phyloP scores from a whole-genome alignment of 345 rosid genomes.

The Atalantia buxifolia region DNA sequence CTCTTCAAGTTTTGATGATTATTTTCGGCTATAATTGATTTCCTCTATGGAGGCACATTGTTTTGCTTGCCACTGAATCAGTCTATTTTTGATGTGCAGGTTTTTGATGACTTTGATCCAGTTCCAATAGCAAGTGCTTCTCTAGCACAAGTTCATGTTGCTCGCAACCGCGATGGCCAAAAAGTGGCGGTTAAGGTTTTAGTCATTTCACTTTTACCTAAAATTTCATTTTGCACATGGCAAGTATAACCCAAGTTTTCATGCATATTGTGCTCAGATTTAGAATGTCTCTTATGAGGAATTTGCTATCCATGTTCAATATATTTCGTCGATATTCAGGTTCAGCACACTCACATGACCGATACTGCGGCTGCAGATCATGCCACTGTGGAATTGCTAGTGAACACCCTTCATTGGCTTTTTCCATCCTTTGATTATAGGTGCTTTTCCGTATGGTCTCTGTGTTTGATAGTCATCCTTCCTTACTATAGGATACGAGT shows the following conservation, averaged over 20 bases:
- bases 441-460: slow-evolving; percentile 27
- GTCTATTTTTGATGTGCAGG: slow-evolving; percentile 33
- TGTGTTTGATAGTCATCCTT: background rate
- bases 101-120: slow-evolving; percentile 79
- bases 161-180: slow-evolving; percentile 60
- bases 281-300: slow-evolving; percentile 6
- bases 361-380: slow-evolving; percentile 92
- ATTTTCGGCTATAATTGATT: background rate
- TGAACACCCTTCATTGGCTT: slow-evolving; percentile 72
- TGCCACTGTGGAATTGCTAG: slow-evolving; percentile 73
- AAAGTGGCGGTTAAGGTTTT: slow-evolving; percentile 94
- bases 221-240: slow-evolving; percentile 6
- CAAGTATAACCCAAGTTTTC: slow-evolving; percentile 8
- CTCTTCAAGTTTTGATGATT: background rate
- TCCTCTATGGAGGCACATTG: background rate
- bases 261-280: background rate
- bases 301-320: slow-evolving; percentile 9
- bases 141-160: slow-evolving; percentile 99
- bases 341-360: slow-evolving; percentile 91
- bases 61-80: background rate
- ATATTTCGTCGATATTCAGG: slow-evolving; percentile 46
- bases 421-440: slow-evolving; percentile 96
- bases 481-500: background rate
- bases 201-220: slow-evolving; percentile 15
- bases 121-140: slow-evolving; percentile 98